Evolutionary conservation across 2,329 filamentous ascomycete species (phyloP), one percentile per base, ranked within the genome.

Genomic region (Cladosporium cucumerinum): DNA sequence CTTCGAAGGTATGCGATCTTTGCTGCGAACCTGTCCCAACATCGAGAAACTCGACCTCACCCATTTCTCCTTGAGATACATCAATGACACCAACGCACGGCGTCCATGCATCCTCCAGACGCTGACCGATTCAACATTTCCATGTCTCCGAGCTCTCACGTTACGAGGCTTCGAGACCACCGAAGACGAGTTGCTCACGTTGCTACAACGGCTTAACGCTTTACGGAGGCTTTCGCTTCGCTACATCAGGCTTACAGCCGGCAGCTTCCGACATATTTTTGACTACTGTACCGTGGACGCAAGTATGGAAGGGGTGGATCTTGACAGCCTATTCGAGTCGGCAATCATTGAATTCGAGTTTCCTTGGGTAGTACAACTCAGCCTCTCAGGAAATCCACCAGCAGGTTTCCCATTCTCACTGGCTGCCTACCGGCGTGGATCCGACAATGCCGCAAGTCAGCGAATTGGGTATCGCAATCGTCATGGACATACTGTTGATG

Each of bases 171-270:
- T 60, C 26, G 10, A 18, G 14, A 46, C 21, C 28, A 49, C 57
- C 12, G 39, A 10, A 14, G 7, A 18, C 14, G 57, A 60, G 11
- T 43, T 60, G 14, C 43, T 51, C 43, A 36, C 26, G 5, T 48
- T 26, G 39, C 10, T 60, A 10, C 25, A 34, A 25, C 10, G 57
- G 3, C 25, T 60, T 14, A 18, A 34, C 12, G 14, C 26, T 3
- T 60, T 60, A 43, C 57, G 43, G 18, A 49, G 39, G 10, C 57
- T 60, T 34, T 60, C 39, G 11, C 57, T 60, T 34, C 18, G 39
- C 28, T 51, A 23, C n/a, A 34, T 60, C 26, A 32, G 14, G n/a
- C 26, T 60, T 26, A 49, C 1, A 23, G n/a, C 23, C 0, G 57
- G 57, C 26, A 51, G 43, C 57, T 60, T 60, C 43, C 46, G 30